A percentile compares a stretch with the other conserved stretches of the same genome.
Evolutionary conservation across 2,329 filamentous ascomycete genomes (phyloP).

Genomic region (Ceratocystiopsis minuta): DNA sequence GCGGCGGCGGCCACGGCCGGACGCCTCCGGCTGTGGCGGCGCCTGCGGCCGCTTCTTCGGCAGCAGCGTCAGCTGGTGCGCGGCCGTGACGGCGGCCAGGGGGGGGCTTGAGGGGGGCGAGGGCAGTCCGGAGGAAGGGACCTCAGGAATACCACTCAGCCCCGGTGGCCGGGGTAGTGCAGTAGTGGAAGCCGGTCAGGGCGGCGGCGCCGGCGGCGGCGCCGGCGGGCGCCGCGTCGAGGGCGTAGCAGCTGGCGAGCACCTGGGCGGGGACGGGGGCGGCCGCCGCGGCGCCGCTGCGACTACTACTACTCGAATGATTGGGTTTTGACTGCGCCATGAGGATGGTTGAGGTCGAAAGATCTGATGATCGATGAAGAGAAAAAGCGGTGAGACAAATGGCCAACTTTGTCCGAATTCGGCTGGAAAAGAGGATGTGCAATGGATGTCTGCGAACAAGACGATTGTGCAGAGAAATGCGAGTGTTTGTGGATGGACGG

Average conservation of each 20-base stretch:
- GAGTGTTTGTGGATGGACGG: too few species aligned
- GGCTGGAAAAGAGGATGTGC: too few species aligned
- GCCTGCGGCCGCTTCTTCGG: conserved; percentile 25
- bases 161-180: conserved; percentile 77
- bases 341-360: too few species aligned
- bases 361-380: too few species aligned
- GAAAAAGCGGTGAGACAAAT: too few species aligned
- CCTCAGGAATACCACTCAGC: conserved; percentile 93
- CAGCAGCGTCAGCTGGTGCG: conserved; percentile 47
- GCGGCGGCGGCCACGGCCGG: conserved; percentile 7
- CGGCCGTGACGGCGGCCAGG: conserved; percentile 55
- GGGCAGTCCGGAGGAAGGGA: conserved; percentile 66
- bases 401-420: too few species aligned
- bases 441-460: too few species aligned
- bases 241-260: conserved; percentile 81
- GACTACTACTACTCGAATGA: conserved; percentile 62
- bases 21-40: too few species aligned
- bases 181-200: conserved; percentile 82
- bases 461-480: too few species aligned
- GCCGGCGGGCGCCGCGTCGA: conserved; percentile 46
- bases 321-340: conserved; percentile 56
- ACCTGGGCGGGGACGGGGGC: too few species aligned
- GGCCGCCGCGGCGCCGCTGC: conserved; percentile 48
- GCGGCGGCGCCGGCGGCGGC: conserved; percentile 42
- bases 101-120: conserved; percentile 78